Base-by-base conservation (phyloP, 2,329 filamentous ascomycete species). In the Trichoderma koningii region DNA sequence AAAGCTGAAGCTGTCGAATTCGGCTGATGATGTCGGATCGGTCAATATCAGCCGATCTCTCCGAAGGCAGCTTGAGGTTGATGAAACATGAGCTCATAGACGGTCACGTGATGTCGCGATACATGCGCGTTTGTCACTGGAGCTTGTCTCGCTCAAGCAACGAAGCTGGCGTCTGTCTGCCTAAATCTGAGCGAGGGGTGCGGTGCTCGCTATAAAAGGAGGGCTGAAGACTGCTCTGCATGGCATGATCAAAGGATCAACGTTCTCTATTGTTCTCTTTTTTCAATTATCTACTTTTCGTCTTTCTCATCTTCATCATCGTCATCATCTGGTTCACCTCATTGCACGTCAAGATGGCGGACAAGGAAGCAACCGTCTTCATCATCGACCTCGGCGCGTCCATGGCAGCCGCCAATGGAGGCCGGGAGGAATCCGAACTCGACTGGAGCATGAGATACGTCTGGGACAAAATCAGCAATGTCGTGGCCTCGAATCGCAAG, bases 341-440 rank as follows among this genome's bases (percentile, higher is more conserved):
- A 42, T 47, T 47, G 55, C 21, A 26, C 19, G 48, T 15, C 17
- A 23, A 41, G 63, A 98, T 98, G 94, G 90, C 93, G 12, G 88
- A 91, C 68, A 99, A 99, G 76, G 92, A 98, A 80, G 92, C 93
- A 9, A 95, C 90, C 0, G 86, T 98, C 50, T 99, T 95, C 76
- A 89, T 99, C 70, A 79, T 99, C 67, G 95, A 99, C 78, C 82
- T 97, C 26, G 93, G 93, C 65, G 82, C 80, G 72, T 91, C 93
- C n/a, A 97, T 96, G 91, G 89, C 83, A 65, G 82, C 90, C 73
- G 84, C 82, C 71, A 85, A 87, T 70, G 83, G 86, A 78, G 92
- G 89, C 28, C 87, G 95, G 69, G 75, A 81, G 21, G 86, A 94
- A 75, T 89, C 89, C 3, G 90, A 98, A 75, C 85, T 99, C 19